These are phyloP conservation scores for Eucalyptus tenuipes DNA, from an alignment of 345 rosid genomes.

Conservation along the genomic window DNA sequence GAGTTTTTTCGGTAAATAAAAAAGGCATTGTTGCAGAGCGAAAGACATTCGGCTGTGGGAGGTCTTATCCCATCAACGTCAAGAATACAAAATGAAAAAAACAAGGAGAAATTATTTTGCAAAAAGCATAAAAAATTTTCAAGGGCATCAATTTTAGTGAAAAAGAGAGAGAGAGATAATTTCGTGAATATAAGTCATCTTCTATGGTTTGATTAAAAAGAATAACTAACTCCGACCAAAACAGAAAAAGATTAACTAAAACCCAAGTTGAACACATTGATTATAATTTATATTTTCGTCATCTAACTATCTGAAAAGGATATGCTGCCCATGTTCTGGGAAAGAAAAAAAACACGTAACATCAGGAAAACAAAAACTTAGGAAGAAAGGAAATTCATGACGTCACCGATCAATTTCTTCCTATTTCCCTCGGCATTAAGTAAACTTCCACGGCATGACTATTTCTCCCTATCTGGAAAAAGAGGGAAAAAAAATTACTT, in stretches of 20 bases:
- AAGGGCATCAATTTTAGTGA: not conserved
- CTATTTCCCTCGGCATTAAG: not conserved
- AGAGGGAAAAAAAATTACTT: not conserved
- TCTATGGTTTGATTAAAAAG: not conserved
- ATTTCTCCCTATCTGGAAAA: not conserved
- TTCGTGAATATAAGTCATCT: not conserved
- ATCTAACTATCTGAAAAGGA: not conserved
- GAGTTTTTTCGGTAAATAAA: not conserved
- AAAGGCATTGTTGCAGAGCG: not conserved
- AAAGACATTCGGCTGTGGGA: fast-evolving
- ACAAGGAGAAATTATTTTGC: not conserved
- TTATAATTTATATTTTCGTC: not conserved
- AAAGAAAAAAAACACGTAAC: not conserved
- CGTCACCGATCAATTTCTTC: not conserved
- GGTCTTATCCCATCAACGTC: not conserved
- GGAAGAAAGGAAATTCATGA: not conserved
- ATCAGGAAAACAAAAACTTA: not conserved
- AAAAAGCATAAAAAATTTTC: not conserved
- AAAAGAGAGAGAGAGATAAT: too few relatives aligned
- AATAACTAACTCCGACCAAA: not conserved
- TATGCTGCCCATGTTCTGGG: not conserved
- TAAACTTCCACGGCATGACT: not conserved
- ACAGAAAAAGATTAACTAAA: not conserved
- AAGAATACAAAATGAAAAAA: not conserved
- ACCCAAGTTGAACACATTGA: not conserved